A percentile compares a stretch with the other conserved stretches of the same genome.
Conservation (phyloP, 1,284 basidiomycete species). For the Ceratorhiza oryzae-sativae region DNA sequence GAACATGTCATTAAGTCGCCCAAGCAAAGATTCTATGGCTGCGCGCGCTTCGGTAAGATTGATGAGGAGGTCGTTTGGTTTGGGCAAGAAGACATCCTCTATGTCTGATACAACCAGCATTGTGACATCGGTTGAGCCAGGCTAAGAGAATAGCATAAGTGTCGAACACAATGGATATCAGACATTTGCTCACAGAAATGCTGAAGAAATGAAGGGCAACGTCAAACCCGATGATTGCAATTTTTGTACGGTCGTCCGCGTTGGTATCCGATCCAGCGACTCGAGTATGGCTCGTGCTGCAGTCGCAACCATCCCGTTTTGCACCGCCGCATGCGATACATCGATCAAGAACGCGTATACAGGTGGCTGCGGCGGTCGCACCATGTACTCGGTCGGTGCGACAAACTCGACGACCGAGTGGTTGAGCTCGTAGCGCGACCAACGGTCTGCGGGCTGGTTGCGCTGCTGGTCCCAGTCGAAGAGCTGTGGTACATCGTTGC, state of each 20-base stretch:
- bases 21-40: constrained; percentile 83
- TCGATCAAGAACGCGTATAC: constrained; percentile 98
- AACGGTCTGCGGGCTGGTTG: constrained; percentile 90
- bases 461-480: constrained; percentile 98
- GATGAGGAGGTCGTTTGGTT: constrained; percentile 93
- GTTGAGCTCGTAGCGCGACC: constrained; percentile 93
- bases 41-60: constrained; percentile 88
- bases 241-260: constrained; percentile 90
- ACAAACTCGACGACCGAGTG: constrained; percentile 95
- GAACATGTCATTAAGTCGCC: constrained; percentile 94
- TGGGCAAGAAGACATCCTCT: constrained; percentile 96
- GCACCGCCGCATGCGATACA: constrained; percentile 90
- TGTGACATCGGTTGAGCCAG: constrained; percentile 84
- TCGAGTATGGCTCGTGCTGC: constrained; percentile 96
- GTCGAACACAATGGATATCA: background rate
- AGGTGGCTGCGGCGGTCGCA: constrained; percentile 95
- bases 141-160: constrained; percentile 53
- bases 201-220: constrained; percentile 97
- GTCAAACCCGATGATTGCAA: constrained; percentile 93
- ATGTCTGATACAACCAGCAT: constrained; percentile 99
- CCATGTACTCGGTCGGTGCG: constrained; percentile 99
- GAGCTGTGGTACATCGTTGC: constrained; percentile 94
- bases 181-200: constrained; percentile 56
- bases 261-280: constrained; percentile 96
- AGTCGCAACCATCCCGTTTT: constrained; percentile 96